Evolutionary conservation across 805 yeast species (phyloP).

Genomic region (Spathaspora gorwiae): DNA sequence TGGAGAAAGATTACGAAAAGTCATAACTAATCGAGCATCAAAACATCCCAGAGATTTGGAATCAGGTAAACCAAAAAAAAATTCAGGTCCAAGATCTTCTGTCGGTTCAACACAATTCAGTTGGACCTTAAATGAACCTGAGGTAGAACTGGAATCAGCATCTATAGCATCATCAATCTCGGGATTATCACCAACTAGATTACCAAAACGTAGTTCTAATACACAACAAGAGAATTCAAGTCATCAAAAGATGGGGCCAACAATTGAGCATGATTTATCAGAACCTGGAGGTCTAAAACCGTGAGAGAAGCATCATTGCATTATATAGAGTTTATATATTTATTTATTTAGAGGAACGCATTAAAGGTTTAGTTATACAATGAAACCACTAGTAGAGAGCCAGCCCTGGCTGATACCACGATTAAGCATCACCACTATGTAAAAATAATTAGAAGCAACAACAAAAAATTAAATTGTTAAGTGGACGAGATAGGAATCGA

Average conservation of each 20-base stretch:
- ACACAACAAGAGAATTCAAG: neutral
- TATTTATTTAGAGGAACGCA: too few relatives aligned
- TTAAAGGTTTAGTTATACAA: too few relatives aligned
- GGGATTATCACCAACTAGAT: neutral
- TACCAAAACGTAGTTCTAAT: neutral
- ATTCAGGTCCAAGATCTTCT: neutral
- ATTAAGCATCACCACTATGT: neutral
- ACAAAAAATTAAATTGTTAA: constrained; percentile 14
- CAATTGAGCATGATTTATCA: neutral
- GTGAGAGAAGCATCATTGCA: too few relatives aligned
- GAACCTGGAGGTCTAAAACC: neutral
- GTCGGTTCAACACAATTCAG: neutral
- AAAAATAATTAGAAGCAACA: neutral
- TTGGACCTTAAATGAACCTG: neutral
- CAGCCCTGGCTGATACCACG: neutral
- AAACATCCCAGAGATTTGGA: constrained; percentile 3
- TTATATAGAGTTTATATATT: too few relatives aligned
- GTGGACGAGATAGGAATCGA: constrained; percentile 76
- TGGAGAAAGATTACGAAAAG: constrained; percentile 16
- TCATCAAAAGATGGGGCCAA: neutral
- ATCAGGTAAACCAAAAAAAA: neutral
- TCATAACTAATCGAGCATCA: constrained; percentile 12
- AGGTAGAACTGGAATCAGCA: neutral
- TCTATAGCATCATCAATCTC: neutral
- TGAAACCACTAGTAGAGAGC: too few relatives aligned